phyloP scores from a whole-genome alignment of 495 filamentous ascomycete species.

The Chaetomium fimeti region DNA sequence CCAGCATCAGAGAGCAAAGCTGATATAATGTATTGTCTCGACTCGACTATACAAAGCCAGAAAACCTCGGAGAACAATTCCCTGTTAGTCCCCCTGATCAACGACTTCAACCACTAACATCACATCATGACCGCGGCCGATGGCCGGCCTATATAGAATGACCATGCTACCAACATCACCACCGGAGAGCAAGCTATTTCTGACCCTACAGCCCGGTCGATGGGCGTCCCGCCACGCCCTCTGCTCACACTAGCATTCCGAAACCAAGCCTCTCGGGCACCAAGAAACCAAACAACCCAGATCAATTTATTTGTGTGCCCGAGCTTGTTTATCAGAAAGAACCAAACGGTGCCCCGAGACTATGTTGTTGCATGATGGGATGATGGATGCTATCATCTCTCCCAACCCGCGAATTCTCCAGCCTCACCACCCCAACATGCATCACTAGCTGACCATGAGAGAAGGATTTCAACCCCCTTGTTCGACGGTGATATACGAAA shows the following conservation, averaged over 20 bases:
- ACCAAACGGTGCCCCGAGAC: not conserved
- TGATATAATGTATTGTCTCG: too few species aligned
- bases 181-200: not conserved
- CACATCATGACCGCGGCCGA: not conserved
- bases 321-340: not conserved
- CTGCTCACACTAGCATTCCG: not conserved
- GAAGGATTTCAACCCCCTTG: not conserved
- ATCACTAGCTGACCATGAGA: not conserved
- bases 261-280: not conserved
- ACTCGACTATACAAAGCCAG: too few species aligned
- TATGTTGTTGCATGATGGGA: not conserved
- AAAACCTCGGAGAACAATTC: not conserved
- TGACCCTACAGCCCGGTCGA: not conserved
- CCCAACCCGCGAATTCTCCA: not conserved
- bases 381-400: not conserved
- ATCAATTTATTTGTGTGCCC: not conserved
- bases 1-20: too few species aligned
- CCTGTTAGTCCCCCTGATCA: not conserved
- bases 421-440: not conserved
- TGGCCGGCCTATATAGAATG: not conserved
- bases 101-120: not conserved
- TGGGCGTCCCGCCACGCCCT: not conserved
- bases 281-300: not conserved
- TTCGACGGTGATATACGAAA: not conserved
- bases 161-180: not conserved